A percentile compares a stretch with the other conserved stretches of the same genome.
phyloP scores from a whole-genome alignment of 2,329 filamentous ascomycete species.

The Colletotrichum somersetense region DNA sequence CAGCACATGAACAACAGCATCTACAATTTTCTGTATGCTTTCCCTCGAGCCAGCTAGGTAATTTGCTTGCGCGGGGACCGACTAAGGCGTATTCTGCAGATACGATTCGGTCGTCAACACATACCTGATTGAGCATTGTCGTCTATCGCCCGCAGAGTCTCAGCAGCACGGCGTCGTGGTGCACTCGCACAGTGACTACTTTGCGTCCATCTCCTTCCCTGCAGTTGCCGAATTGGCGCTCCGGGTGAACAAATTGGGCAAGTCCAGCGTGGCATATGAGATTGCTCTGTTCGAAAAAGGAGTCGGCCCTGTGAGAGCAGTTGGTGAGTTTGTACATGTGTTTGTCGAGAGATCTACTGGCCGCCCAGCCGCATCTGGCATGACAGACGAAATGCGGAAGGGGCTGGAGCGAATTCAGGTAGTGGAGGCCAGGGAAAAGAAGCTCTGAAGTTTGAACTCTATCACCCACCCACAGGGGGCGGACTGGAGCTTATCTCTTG shows the following conservation, averaged over 20 bases:
- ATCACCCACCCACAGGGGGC: constrained; percentile 17
- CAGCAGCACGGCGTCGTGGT: constrained; percentile 86
- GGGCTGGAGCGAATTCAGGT: constrained; percentile 68
- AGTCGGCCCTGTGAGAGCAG: constrained; percentile 80
- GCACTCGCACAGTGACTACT: constrained; percentile 87
- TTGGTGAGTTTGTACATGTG: constrained; percentile 89
- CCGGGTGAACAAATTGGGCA: constrained; percentile 85
- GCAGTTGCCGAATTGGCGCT: constrained; percentile 84
- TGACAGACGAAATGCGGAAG: constrained; percentile 69
- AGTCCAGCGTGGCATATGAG: constrained; percentile 90
- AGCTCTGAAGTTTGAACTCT: constrained; percentile 40
- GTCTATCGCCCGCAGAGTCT: constrained; percentile 77
- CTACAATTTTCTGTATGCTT: constrained; percentile 79
- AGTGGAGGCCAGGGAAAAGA: constrained; percentile 30
- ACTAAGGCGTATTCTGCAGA: constrained; percentile 51
- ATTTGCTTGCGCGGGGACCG: background rate
- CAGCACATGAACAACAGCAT: constrained; percentile 92
- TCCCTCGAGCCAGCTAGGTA: background rate
- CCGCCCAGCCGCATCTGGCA: constrained; percentile 74
- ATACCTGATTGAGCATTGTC: constrained; percentile 85
- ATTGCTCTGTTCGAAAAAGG: constrained; percentile 86
- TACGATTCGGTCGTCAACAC: constrained; percentile 93
- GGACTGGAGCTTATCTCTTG: constrained; percentile 12
- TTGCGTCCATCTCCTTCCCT: constrained; percentile 85
- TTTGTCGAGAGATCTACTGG: constrained; percentile 83